Evolutionary conservation across 108 stramenopile species (phyloP).

Genomic region (Schizochytrium sp.): DNA sequence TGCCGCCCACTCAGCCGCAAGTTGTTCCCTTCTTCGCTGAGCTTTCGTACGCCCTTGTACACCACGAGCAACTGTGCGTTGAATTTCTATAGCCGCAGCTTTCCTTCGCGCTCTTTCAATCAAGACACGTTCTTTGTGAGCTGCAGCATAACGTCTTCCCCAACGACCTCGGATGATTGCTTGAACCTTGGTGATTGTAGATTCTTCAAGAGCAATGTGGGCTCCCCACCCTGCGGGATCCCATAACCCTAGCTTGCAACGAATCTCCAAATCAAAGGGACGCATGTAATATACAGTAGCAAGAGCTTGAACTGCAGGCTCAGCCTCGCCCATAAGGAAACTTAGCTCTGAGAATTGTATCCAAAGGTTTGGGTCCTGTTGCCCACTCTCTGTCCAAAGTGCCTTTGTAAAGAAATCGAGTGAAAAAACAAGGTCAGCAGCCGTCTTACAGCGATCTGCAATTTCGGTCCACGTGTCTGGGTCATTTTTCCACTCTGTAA

Average conservation of each 20-base stretch:
- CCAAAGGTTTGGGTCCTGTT: slow-evolving; percentile 13
- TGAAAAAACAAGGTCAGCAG: slow-evolving; percentile 28
- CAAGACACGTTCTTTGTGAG: slow-evolving; percentile 3
- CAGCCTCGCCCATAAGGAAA: background rate
- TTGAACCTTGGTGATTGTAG: slow-evolving; percentile 46
- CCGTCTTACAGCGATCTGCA: background rate
- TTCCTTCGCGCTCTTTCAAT: background rate
- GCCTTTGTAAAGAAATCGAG: slow-evolving; percentile 28
- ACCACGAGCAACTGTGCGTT: slow-evolving; percentile 42
- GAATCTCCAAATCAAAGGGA: slow-evolving; percentile 9
- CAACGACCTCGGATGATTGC: background rate
- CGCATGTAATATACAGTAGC: slow-evolving; percentile 48
- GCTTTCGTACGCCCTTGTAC: slow-evolving; percentile 31
- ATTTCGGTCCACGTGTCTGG: slow-evolving; percentile 49
- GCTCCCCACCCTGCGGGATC: slow-evolving; percentile 31
- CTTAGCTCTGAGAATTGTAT: slow-evolving; percentile 53
- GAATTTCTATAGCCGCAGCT: slow-evolving; percentile 40
- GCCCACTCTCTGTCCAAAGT: slow-evolving; percentile 53
- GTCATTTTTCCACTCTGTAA: slow-evolving; percentile 26
- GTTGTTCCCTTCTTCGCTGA: background rate
- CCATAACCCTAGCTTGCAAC: background rate
- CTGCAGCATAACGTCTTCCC: background rate
- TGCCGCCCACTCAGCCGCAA: slow-evolving; percentile 35
- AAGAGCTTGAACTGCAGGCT: slow-evolving; percentile 11
- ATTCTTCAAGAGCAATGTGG: slow-evolving; percentile 58